Conservation (phyloP, 2,329 filamentous ascomycete genomes). For the Aspergillus eucalypticola region DNA sequence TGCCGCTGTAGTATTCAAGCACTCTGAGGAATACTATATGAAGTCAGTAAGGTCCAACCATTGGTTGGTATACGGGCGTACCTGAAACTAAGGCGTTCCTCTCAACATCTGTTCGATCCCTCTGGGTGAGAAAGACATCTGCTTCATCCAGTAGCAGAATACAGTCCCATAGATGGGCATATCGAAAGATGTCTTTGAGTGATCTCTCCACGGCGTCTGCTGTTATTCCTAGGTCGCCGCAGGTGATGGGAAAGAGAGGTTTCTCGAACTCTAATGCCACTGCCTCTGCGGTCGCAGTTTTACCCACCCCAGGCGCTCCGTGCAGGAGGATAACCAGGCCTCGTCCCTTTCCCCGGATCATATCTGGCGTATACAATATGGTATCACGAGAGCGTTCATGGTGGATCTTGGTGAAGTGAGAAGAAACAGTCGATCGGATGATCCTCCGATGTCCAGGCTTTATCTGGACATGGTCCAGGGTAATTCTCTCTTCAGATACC, state of each 20-base stretch:
- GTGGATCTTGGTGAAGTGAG: background rate
- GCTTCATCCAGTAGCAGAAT: slow-evolving; percentile 25
- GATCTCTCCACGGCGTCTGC: slow-evolving; percentile 45
- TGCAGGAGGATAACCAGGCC: slow-evolving; percentile 9
- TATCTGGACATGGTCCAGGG: background rate
- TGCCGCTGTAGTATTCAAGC: slow-evolving; percentile 12
- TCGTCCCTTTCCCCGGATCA: slow-evolving; percentile 1
- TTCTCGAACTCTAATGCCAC: slow-evolving; percentile 1
- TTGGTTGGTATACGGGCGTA: background rate
- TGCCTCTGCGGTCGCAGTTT: slow-evolving; percentile 8
- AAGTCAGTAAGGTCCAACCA: background rate
- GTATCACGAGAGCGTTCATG: background rate
- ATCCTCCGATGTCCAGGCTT: background rate
- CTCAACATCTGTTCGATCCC: slow-evolving; percentile 14
- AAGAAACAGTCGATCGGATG: background rate
- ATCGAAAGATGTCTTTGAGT: slow-evolving; percentile 47
- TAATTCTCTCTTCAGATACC: background rate
- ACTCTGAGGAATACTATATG: slow-evolving; percentile 9
- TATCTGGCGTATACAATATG: background rate
- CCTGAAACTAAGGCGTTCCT: slow-evolving; percentile 27
- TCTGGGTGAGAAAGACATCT: slow-evolving; percentile 20
- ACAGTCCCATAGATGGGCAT: slow-evolving; percentile 39
- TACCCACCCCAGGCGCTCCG: slow-evolving; percentile 12
- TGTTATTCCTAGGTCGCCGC: slow-evolving; percentile 50
- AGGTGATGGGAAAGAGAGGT: slow-evolving; percentile 47